phyloP scores from a whole-genome alignment of 805 yeast species.

The Candida alai region DNA sequence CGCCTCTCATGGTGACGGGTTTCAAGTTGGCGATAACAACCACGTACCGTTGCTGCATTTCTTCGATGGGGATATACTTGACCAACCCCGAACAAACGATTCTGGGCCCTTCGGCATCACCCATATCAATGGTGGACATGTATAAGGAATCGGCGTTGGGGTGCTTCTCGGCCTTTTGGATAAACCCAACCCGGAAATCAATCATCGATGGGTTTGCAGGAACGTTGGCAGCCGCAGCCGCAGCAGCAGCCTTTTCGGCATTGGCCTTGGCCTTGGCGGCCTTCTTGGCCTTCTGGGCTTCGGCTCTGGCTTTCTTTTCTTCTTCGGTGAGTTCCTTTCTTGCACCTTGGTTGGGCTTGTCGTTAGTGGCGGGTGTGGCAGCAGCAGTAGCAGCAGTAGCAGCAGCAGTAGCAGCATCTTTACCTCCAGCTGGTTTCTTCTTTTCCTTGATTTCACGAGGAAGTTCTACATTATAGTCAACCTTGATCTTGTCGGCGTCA shows the following conservation, averaged over 20 bases:
- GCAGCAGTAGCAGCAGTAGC: constrained; percentile 7
- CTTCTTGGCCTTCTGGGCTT: constrained; percentile 60
- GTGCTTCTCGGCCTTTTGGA: constrained; percentile 93
- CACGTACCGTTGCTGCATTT: constrained; percentile 90
- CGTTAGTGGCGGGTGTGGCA: constrained; percentile 1
- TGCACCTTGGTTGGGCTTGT: constrained; percentile 10
- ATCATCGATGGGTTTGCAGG: constrained; percentile 80
- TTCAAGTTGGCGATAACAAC: constrained; percentile 92
- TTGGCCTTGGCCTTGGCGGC: constrained; percentile 62
- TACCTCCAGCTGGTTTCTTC: constrained; percentile 44
- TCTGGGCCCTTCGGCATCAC: constrained; percentile 96
- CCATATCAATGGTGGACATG: constrained; percentile 94
- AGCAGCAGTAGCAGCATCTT: constrained; percentile 40
- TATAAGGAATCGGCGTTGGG: constrained; percentile 97
- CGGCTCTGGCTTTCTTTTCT: constrained; percentile 44
- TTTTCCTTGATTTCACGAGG: constrained; percentile 75
- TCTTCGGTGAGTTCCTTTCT: constrained; percentile 33
- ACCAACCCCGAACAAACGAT: constrained; percentile 97
- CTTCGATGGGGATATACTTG: constrained; percentile 83
- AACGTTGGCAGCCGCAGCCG: constrained; percentile 49
- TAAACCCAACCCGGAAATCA: constrained; percentile 94
- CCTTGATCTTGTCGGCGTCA: constrained; percentile 46
- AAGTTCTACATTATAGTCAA: constrained; percentile 59
- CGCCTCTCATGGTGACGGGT: constrained; percentile 98
- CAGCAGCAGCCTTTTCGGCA: constrained; percentile 45